Conservation (phyloP, 2,329 filamentous ascomycete genomes). For the Fusarium napiforme region DNA sequence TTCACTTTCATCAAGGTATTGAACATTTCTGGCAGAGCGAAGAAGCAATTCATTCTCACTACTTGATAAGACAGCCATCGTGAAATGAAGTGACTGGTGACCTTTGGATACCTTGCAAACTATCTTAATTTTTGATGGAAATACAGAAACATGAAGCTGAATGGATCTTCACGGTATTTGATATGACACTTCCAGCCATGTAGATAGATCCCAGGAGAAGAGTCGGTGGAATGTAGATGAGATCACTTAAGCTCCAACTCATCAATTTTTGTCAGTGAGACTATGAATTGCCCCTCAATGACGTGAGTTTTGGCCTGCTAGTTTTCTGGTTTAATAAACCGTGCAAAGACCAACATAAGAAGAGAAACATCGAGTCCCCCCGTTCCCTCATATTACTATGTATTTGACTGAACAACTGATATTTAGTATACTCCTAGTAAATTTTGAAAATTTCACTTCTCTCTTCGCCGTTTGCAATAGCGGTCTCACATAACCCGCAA, state of each 20-base stretch:
- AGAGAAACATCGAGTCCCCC: neutral
- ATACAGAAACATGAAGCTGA: conserved; percentile 3
- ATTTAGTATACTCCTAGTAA: neutral
- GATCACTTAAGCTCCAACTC: conserved; percentile 28
- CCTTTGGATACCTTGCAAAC: neutral
- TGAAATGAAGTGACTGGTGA: neutral
- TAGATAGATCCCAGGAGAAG: conserved; percentile 6
- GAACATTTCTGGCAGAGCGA: neutral
- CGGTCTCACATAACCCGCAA: neutral
- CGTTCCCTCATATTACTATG: neutral
- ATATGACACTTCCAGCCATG: neutral
- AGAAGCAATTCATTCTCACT: neutral
- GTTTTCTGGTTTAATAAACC: conserved; percentile 12
- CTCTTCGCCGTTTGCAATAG: neutral
- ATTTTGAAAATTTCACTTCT: neutral
- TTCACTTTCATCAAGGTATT: neutral
- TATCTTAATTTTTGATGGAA: neutral
- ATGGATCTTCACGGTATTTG: neutral
- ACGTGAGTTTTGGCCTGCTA: conserved; percentile 34
- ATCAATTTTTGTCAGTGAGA: conserved; percentile 19
- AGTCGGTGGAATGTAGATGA: conserved; percentile 33
- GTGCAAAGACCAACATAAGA: conserved; percentile 7
- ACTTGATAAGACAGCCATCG: neutral
- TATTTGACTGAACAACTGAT: neutral
- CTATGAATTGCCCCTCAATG: conserved; percentile 41